Conservation (phyloP, 164 flowering plant species). For the Piper longum region DNA sequence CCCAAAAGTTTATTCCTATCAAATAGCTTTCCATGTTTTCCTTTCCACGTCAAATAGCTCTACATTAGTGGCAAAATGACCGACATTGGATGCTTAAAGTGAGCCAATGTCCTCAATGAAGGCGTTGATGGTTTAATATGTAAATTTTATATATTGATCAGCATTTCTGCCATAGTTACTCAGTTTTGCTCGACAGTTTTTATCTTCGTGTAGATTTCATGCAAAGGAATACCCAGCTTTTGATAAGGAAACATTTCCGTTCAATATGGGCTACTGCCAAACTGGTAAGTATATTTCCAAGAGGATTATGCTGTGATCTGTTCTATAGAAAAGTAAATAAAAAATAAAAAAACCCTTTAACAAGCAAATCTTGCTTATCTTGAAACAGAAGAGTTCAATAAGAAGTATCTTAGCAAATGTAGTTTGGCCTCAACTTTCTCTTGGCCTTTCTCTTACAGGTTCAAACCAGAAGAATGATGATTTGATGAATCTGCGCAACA, state of each 20-base stretch:
- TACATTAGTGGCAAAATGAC: background rate
- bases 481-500: slow-evolving; percentile 82
- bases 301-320: background rate
- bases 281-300: slow-evolving; percentile 27
- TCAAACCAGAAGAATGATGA: slow-evolving; percentile 56
- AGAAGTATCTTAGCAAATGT: background rate
- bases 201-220: slow-evolving; percentile 72
- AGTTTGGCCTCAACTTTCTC: background rate
- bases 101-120: too few species aligned
- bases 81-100: too few species aligned
- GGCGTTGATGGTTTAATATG: too few species aligned
- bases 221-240: slow-evolving; percentile 89
- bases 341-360: background rate
- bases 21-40: background rate
- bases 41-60: background rate
- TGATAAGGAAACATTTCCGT: slow-evolving; percentile 58
- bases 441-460: slow-evolving; percentile 30
- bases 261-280: slow-evolving; percentile 86
- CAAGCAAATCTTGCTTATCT: background rate
- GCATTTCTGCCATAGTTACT: too few species aligned
- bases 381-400: background rate
- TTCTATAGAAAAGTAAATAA: background rate
- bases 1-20: background rate
- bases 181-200: too few species aligned
- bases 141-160: too few species aligned